Evolutionary conservation across 2,329 filamentous ascomycete species (phyloP), one percentile per base, ranked within the genome.

Genomic region (Exutisphaerella laricina): DNA sequence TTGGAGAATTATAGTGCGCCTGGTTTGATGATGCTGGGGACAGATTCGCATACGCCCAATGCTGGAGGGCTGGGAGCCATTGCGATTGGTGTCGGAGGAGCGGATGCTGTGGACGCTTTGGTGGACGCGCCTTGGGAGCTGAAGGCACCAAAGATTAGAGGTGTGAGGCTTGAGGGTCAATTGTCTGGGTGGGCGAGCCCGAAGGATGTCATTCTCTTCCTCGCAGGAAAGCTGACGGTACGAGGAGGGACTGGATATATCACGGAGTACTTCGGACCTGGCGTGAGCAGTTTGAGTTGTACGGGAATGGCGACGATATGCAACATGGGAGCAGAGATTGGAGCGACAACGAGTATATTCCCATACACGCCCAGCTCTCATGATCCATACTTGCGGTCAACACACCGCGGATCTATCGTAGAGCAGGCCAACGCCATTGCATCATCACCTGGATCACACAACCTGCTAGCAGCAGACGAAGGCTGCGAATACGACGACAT

Each of bases 1-100:
- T 70, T 98, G 57, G 92, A 98, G 72, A 97, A 98, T 70, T 98
- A 98, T 64, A 86, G 89, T 23, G 81, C 90, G n/a, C 92, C 92
- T 14, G 92, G 92, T 37, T 70, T 97, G 57, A 96, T 98, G 89
- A 97, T 98, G 88, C 78, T 98, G 29, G 92, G 92, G 43, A 98
- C 92, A 21, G 92, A 98, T 68, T 94, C 87, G 60, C 92, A 98
- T 68, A 96, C 88, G 33, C 92, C 92, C 31, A 98, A 97, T 62
- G 92, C 88, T n/a, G 92, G 92, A 57, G 92, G 92, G 46, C 73
- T 97, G 41, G 88, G 85, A 55, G 89, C 88, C 3, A 88, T 96
- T 58, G 92, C 92, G 6, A 97, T 98, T 63, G 92, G 92, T 65
- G 92, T 98, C 23, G 92, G 92, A 61, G 92, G 92, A 60, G 92